Conservation (phyloP, 768 basidiomycete genomes). For the Ramaria rubella region DNA sequence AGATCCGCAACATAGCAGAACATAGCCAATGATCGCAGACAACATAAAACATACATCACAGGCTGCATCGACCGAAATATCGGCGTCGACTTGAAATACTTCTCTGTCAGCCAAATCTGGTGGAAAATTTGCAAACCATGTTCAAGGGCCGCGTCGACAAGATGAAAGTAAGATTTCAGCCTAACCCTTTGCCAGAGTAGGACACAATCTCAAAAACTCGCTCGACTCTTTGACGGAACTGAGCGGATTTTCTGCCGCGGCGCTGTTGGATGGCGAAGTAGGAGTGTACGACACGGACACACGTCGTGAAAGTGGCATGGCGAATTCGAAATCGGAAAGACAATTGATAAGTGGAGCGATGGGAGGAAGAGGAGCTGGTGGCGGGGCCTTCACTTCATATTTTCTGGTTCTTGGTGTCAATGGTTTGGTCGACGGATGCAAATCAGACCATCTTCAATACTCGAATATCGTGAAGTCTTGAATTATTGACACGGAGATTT, state of each 20-base stretch:
- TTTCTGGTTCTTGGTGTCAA: too few relatives aligned
- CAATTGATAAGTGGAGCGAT: neutral
- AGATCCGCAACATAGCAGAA: neutral
- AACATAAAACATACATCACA: slow-evolving; percentile 52
- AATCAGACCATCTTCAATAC: too few relatives aligned
- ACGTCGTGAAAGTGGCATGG: slow-evolving; percentile 7
- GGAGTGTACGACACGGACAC: slow-evolving; percentile 7
- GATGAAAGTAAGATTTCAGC: neutral
- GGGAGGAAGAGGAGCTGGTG: neutral
- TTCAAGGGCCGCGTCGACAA: neutral
- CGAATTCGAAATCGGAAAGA: neutral
- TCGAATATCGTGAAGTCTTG: too few relatives aligned
- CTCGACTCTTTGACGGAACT: neutral
- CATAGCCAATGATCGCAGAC: neutral
- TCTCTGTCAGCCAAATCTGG: neutral
- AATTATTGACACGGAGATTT: too few relatives aligned
- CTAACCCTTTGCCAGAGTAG: slow-evolving; percentile 4
- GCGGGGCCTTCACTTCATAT: too few relatives aligned
- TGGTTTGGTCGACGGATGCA: too few relatives aligned
- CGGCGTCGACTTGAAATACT: slow-evolving; percentile 59
- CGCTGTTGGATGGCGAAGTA: neutral
- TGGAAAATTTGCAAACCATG: neutral
- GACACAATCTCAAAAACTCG: neutral
- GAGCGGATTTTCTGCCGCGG: neutral
- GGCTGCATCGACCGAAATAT: slow-evolving; percentile 73